Percentiles rank a stretch among this genome's conserved stretches.
Evolutionary conservation across 768 basidiomycete genomes (phyloP).

Genomic region (Tricholoma saponaceum): DNA sequence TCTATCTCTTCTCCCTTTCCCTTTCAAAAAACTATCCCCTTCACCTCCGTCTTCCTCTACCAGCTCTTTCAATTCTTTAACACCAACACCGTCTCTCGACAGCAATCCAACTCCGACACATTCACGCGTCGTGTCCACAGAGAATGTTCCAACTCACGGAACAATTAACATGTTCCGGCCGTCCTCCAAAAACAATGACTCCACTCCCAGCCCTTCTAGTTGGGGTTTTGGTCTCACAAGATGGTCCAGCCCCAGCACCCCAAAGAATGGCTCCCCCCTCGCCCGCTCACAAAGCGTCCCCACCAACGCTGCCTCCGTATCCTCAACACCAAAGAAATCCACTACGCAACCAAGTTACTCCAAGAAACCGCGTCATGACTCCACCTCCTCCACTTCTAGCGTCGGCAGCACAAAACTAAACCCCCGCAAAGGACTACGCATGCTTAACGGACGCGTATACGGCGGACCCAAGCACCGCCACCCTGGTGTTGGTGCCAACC

Average conservation of each 20-base stretch:
- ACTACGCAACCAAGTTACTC: conserved; percentile 4
- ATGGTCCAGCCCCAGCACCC: conserved; percentile 22
- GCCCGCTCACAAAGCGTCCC: conserved; percentile 28
- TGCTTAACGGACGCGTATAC: conserved; percentile 88
- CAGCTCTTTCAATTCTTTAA: conserved; percentile 16
- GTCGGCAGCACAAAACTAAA: conserved; percentile 1
- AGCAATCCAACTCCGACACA: conserved; percentile 14
- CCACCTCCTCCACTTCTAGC: background rate
- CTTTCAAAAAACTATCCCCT: conserved; percentile 19
- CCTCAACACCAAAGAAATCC: conserved; percentile 21
- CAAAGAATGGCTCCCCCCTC: conserved; percentile 25
- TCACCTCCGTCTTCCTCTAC: conserved; percentile 25
- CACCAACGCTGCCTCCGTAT: conserved; percentile 8
- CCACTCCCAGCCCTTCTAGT: conserved; percentile 19
- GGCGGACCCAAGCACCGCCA: conserved; percentile 40
- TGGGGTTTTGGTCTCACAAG: conserved; percentile 18
- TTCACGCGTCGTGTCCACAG: conserved; percentile 19
- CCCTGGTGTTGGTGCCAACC: conserved; percentile 38
- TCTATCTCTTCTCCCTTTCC: conserved; percentile 14
- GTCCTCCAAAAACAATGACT: conserved; percentile 14
- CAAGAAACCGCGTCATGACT: conserved; percentile 10
- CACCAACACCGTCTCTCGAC: conserved; percentile 8
- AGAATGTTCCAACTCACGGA: conserved; percentile 34
- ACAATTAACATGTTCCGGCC: conserved; percentile 37
- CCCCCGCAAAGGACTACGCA: conserved; percentile 43